Evolutionary conservation across 2,329 filamentous ascomycete genomes (phyloP), one percentile per base, ranked within the genome.

Genomic region (Lecanicillium sp.): DNA sequence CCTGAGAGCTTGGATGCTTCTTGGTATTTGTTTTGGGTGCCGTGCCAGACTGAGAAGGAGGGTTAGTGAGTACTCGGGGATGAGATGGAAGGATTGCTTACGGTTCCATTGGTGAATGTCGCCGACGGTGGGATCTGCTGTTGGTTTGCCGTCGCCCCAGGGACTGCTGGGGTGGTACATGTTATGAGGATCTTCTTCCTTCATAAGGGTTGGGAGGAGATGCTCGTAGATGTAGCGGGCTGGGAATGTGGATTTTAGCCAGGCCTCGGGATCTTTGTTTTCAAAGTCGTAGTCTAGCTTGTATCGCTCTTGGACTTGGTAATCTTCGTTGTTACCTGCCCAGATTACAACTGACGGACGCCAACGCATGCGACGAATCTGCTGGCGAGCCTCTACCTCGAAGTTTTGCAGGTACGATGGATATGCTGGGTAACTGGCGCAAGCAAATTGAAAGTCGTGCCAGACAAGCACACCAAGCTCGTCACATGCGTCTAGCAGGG

Each of bases 381-480:
- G 81, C 43, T 76, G 73, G 15, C 70, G 58, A 31, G 77, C 76
- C 58, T 86, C 83, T 28, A 62, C 49, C 42, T 75, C 67, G 42
- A 85, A 71, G 2, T 72, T 78, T 18, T 70, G 59, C 15, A 83
- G 62, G 33, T 81, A 75, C 7, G 67, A 64, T 1, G 74, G 69
- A 51, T 76, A 78, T 2, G 76, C 71, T 25, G 83, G 83, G 54
- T 83, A 84, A 47, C 77, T 79, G 16, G 78, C 79, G 50, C 81
- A 85, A 19, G 74, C 83, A 53, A 88, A 88, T 63, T 82, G 75
- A 53, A 87, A 88, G 51, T 88, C 84, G 51, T 88, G 83, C 83
- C 83, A 88, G 9, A 87, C 78, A 31, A 88, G 60, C 12, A 88
- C 66, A 8, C 84, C 84, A 3, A 84, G 59, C 53, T 83, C 77